Evolutionary conservation across 108 stramenopile species (phyloP).

Genomic region (Seminavis robusta): DNA sequence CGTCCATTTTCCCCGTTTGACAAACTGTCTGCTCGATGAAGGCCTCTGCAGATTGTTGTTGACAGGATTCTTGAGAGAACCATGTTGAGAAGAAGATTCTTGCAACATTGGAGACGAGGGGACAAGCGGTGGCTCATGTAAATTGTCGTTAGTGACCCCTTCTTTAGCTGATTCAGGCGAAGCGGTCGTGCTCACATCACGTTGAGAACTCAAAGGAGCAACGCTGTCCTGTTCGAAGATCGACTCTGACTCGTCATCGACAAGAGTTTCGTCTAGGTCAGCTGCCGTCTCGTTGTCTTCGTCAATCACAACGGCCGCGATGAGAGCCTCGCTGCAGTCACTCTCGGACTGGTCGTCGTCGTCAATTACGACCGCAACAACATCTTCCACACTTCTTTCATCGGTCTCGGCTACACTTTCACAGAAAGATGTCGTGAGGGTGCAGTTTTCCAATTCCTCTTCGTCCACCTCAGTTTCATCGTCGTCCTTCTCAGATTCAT

Average conservation of each 20-base stretch:
- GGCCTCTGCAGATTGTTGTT: constrained; percentile 1
- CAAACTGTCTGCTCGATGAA: constrained; percentile 3
- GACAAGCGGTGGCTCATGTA: background rate
- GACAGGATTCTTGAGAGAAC: background rate
- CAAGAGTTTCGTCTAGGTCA: background rate
- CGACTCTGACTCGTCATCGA: no score
- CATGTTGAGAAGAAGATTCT: no score
- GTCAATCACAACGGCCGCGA: background rate
- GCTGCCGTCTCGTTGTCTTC: background rate
- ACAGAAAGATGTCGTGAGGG: background rate
- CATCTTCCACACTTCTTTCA: background rate
- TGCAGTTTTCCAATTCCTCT: background rate
- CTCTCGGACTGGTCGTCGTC: background rate
- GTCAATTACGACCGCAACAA: background rate
- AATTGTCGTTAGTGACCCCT: background rate
- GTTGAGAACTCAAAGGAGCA: no score
- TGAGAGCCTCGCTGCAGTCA: background rate
- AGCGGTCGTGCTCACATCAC: background rate
- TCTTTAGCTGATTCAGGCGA: background rate
- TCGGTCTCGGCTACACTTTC: background rate
- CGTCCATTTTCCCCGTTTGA: constrained; percentile 84
- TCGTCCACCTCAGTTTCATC: background rate
- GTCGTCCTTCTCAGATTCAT: background rate
- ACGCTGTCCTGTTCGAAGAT: no score
- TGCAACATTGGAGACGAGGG: background rate